phyloP scores from a whole-genome alignment of 345 rosid genomes.

The Excoecaria agallocha region DNA sequence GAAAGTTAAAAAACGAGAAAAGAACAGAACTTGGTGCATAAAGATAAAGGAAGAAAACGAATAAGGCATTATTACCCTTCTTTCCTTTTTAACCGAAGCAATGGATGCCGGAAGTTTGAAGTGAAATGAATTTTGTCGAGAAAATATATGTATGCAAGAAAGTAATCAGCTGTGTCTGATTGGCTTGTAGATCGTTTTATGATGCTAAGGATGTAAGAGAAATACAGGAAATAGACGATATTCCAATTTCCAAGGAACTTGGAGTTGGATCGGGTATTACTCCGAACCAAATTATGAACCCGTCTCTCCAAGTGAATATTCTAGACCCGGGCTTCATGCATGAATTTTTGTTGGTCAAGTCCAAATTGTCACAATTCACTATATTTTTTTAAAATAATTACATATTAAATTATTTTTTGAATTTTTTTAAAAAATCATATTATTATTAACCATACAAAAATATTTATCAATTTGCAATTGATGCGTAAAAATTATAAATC shows the following conservation, averaged over 20 bases:
- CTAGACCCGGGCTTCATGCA: background rate
- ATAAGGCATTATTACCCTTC: background rate
- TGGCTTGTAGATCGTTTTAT: no score
- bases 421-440: no score
- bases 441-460: no score
- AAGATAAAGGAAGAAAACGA: background rate
- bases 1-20: no score
- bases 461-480: no score
- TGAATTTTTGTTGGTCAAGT: no score
- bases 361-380: no score
- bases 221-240: no score
- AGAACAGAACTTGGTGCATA: background rate
- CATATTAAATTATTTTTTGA: no score
- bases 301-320: background rate
- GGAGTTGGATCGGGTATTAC: slow-evolving; percentile 2
- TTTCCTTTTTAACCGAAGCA: background rate
- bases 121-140: background rate
- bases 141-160: background rate
- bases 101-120: background rate
- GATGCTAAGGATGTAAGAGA: background rate
- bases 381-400: no score
- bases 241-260: background rate
- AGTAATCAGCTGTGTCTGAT: background rate
- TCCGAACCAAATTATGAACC: background rate
- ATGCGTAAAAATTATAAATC: no score